phyloP scores from a whole-genome alignment of 2,329 filamentous ascomycete species.

The Akanthomyces muscarius region DNA sequence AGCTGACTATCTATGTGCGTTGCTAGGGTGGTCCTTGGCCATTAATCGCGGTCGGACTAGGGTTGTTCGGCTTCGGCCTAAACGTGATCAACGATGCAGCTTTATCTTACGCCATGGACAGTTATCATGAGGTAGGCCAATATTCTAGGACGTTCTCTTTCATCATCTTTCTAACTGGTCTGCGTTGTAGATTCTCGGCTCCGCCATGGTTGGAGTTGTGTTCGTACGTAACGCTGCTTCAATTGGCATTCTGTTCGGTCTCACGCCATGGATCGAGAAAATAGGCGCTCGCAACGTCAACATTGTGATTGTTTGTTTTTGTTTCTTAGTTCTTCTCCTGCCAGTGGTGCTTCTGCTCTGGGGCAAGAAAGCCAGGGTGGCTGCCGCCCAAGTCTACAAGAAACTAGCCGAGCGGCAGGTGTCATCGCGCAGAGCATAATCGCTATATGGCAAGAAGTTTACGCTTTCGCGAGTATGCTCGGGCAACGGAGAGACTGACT shows the following conservation, averaged over 20 bases:
- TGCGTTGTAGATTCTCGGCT: constrained; percentile 21
- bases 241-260: constrained; percentile 21
- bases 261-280: constrained; percentile 23
- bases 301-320: constrained; percentile 18
- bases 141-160: neutral
- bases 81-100: constrained; percentile 30
- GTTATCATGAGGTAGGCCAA: constrained; percentile 30
- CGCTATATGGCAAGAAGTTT: too few relatives aligned
- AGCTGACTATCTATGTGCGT: constrained; percentile 8
- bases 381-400: neutral
- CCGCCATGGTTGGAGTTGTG: constrained; percentile 23
- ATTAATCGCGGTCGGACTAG: constrained; percentile 21
- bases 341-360: constrained; percentile 23
- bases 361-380: constrained; percentile 21
- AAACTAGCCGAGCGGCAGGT: neutral
- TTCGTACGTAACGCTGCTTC: constrained; percentile 25
- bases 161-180: neutral
- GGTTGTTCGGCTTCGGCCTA: constrained; percentile 32
- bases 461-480: too few relatives aligned
- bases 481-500: too few relatives aligned
- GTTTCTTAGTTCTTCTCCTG: constrained; percentile 19
- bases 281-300: constrained; percentile 23
- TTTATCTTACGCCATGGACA: constrained; percentile 36
- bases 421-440: neutral
- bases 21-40: constrained; percentile 18